These are phyloP conservation scores for Corylus americana DNA, from an alignment of 306 rosid genomes.

Conservation along the genomic window DNA sequence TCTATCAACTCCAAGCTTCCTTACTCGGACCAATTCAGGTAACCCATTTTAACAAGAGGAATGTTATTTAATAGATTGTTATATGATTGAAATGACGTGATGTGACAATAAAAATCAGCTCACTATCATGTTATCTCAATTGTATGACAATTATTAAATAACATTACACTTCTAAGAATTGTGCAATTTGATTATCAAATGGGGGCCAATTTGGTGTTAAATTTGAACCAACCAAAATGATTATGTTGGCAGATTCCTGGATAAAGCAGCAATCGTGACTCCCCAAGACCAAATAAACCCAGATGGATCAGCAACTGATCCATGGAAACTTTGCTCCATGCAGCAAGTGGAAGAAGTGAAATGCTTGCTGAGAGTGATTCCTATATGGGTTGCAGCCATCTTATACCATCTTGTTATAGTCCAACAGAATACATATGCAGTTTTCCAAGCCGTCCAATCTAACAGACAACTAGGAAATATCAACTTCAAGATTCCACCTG, in stretches of 20 bases:
- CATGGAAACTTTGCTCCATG: constrained; percentile 75
- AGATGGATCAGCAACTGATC: constrained; percentile 73
- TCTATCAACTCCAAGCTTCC: constrained; percentile 62
- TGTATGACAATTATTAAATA: too few species aligned
- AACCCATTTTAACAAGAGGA: not conserved
- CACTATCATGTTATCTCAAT: too few species aligned
- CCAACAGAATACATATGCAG: constrained; percentile 58
- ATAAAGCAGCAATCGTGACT: constrained; percentile 74
- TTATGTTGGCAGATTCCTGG: constrained; percentile 47
- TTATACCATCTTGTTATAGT: constrained; percentile 36
- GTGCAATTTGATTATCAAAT: constrained; percentile 11
- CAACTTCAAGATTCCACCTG: constrained; percentile 67
- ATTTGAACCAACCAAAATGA: not conserved
- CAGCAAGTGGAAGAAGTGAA: constrained; percentile 95
- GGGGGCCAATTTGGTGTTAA: not conserved
- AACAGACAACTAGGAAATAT: constrained; percentile 50
- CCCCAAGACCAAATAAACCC: constrained; percentile 47
- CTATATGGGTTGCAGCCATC: constrained; percentile 61
- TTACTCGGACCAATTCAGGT: constrained; percentile 80
- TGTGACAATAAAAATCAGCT: too few species aligned
- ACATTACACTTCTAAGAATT: not conserved
- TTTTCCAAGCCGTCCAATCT: constrained; percentile 87
- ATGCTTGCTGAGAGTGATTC: constrained; percentile 67
- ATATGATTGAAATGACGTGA: too few species aligned
- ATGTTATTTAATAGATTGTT: too few species aligned